Percentiles rank a stretch among this genome's conserved stretches.
These are phyloP conservation scores for Massospora cicadina DNA, from an alignment of 371 early-diverging fungal genomes.

Conservation along the genomic window DNA sequence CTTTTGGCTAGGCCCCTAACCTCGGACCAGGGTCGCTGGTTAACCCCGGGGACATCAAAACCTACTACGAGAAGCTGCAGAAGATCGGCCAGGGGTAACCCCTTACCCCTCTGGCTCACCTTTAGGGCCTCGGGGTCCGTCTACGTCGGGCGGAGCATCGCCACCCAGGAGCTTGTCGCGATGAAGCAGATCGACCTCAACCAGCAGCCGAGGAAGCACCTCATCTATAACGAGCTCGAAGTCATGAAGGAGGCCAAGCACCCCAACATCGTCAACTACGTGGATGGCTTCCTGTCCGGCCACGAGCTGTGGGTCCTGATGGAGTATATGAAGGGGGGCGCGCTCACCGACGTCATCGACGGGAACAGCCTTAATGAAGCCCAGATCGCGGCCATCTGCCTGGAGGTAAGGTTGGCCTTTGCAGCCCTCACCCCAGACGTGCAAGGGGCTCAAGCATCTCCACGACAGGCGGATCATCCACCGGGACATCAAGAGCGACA, in stretches of 20 bases:
- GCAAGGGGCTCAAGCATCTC: constrained; percentile 78
- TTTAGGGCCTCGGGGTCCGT: constrained; percentile 89
- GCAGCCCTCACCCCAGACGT: constrained; percentile 23
- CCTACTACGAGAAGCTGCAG: constrained; percentile 69
- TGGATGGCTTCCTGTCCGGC: constrained; percentile 71
- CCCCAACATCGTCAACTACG: constrained; percentile 86
- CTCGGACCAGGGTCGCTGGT: constrained; percentile 30
- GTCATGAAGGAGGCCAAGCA: constrained; percentile 91
- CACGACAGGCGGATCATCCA: constrained; percentile 86
- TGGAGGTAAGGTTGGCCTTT: constrained; percentile 36
- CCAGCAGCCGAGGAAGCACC: constrained; percentile 80
- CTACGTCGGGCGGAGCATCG: constrained; percentile 60
- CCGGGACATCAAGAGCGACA: constrained; percentile 95
- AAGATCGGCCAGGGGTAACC: constrained; percentile 89
- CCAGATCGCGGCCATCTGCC: constrained; percentile 80
- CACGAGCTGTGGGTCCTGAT: constrained; percentile 93
- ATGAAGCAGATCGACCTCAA: constrained; percentile 95
- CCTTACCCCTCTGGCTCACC: not conserved
- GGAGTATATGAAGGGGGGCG: constrained; percentile 98
- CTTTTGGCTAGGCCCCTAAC: not conserved
- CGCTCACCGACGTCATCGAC: constrained; percentile 92
- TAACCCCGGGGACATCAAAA: constrained; percentile 71
- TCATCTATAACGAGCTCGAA: constrained; percentile 87
- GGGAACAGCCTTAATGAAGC: constrained; percentile 75
- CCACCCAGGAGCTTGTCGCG: constrained; percentile 59